A percentile compares a stretch with the other conserved stretches of the same genome.
Evolutionary conservation across 768 basidiomycete species (phyloP).

Genomic region (Xanthoconium stramineum): DNA sequence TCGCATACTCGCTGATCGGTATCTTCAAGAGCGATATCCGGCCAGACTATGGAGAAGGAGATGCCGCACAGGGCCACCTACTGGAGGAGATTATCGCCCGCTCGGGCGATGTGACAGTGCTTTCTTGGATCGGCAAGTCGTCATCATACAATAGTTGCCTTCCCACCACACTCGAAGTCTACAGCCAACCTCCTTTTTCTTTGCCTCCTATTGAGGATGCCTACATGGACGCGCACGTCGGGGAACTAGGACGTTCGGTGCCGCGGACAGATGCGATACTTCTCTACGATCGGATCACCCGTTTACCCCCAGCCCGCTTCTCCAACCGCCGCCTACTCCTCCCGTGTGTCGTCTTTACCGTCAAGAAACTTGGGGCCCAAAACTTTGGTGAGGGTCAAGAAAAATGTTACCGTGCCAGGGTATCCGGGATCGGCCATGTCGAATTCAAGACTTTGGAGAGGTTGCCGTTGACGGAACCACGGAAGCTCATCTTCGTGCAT

Average conservation of each 20-base stretch:
- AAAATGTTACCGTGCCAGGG: neutral
- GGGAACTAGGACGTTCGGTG: neutral
- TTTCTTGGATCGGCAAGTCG: conserved; percentile 11
- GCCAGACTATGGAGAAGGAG: conserved; percentile 10
- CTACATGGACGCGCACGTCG: neutral
- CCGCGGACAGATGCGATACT: neutral
- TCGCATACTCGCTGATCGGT: conserved; percentile 9
- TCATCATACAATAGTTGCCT: conserved; percentile 15
- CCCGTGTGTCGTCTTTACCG: conserved; percentile 1
- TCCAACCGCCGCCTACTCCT: neutral
- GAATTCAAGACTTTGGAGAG: neutral
- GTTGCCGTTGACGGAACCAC: neutral
- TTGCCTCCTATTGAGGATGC: neutral
- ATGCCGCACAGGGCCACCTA: conserved; percentile 5
- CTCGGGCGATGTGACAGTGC: conserved; percentile 2
- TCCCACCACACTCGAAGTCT: neutral
- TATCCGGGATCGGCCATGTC: neutral
- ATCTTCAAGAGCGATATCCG: conserved; percentile 1
- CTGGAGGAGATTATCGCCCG: conserved; percentile 13
- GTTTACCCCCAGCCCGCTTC: no score
- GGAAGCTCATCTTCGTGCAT: neutral
- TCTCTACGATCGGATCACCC: neutral
- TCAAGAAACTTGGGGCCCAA: neutral
- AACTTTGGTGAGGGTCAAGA: no score
- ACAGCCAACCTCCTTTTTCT: neutral